Evolutionary conservation across 78 protist species (phyloP).

Genomic region (Isochrysis galbana): DNA sequence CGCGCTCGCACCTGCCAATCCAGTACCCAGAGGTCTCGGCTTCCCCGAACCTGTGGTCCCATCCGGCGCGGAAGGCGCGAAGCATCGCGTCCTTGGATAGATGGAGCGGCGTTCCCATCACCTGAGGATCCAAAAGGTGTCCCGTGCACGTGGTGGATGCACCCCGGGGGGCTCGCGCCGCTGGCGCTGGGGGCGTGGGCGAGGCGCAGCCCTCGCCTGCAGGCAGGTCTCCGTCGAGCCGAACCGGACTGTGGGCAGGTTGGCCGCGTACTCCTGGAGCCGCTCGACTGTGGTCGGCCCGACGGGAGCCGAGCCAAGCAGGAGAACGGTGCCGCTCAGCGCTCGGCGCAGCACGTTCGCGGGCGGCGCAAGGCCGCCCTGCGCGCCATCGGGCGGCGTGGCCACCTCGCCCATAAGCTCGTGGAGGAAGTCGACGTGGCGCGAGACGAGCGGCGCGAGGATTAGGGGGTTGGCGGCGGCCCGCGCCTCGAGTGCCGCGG

Average conservation of each 20-base stretch:
- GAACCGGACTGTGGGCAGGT: slow-evolving; percentile 3
- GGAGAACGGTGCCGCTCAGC: neutral
- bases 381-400: too few species aligned
- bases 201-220: neutral
- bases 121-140: too few species aligned
- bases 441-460: slow-evolving; percentile 22
- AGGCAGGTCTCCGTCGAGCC: slow-evolving; percentile 22
- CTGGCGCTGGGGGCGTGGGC: too few species aligned
- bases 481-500: neutral
- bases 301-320: slow-evolving; percentile 30
- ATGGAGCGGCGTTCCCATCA: neutral
- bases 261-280: neutral
- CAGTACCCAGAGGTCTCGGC: neutral
- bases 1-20: too few species aligned
- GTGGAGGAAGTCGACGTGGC: neutral
- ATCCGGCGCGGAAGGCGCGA: neutral
- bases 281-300: slow-evolving; percentile 26
- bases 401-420: too few species aligned
- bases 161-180: too few species aligned
- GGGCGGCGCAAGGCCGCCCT: neutral
- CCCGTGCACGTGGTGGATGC: too few species aligned
- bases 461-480: neutral
- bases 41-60: neutral
- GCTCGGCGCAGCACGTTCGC: neutral
- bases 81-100: neutral